These are phyloP conservation scores for Inosperma sp. DNA, from an alignment of 768 basidiomycete species.

Conservation along the genomic window DNA sequence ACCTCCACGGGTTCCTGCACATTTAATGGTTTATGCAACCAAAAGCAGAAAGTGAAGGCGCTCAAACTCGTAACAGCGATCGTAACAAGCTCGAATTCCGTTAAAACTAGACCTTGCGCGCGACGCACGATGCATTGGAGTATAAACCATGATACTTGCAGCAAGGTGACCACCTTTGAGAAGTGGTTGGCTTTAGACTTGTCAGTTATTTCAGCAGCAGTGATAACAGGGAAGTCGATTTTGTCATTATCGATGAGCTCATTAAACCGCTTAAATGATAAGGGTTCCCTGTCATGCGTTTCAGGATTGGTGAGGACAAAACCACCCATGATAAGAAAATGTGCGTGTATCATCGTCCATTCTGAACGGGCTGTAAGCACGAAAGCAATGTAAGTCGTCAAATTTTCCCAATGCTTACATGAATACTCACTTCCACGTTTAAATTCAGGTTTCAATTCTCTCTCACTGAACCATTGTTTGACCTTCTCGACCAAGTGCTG, in stretches of 20 bases:
- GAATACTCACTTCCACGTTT: no score
- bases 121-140: conserved; percentile 23
- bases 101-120: conserved; percentile 22
- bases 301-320: neutral
- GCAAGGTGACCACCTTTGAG: neutral
- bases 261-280: neutral
- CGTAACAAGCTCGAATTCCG: conserved; percentile 32
- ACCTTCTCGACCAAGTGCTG: no score
- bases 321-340: conserved; percentile 7
- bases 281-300: neutral
- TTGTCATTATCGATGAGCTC: neutral
- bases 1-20: no score
- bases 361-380: no score
- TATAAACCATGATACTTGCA: conserved; percentile 27
- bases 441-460: no score
- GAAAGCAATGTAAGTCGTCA: no score
- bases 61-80: conserved; percentile 28
- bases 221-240: neutral
- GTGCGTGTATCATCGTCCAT: conserved; percentile 3
- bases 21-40: conserved; percentile 35
- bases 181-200: neutral
- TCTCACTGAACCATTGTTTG: no score
- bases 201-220: neutral
- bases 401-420: neutral
- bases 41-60: conserved; percentile 25